Conservation (phyloP, 306 rosid genomes). For the Pueraria montana region DNA sequence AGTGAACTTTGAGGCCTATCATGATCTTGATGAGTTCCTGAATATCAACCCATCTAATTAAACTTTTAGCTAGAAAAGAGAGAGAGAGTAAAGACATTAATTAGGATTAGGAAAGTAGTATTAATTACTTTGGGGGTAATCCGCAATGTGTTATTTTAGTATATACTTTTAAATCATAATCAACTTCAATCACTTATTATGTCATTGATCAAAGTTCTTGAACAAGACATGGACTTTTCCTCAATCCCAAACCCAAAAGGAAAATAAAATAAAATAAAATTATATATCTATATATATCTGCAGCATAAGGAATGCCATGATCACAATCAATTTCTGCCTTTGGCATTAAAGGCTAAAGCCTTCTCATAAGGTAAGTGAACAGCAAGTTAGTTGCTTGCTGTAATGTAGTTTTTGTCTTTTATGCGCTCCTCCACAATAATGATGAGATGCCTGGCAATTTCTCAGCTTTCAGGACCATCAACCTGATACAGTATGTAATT, state of each 20-base stretch:
- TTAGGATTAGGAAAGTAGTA: neutral
- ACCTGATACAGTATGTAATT: slow-evolving; percentile 39
- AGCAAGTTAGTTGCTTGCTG: slow-evolving; percentile 25
- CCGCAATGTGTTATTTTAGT: neutral
- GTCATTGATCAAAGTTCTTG: slow-evolving; percentile 15
- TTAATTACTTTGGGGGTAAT: neutral
- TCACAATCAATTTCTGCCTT: slow-evolving; percentile 11
- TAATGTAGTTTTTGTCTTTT: slow-evolving; percentile 42
- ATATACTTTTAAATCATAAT: neutral
- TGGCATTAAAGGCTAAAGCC: slow-evolving; percentile 23
- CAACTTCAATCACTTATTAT: neutral
- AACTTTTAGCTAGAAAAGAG: no score
- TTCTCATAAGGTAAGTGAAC: slow-evolving; percentile 41
- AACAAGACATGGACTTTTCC: slow-evolving; percentile 18
- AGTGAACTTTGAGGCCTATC: no score
- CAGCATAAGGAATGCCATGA: slow-evolving; percentile 22
- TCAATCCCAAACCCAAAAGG: slow-evolving; percentile 14
- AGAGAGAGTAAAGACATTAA: neutral
- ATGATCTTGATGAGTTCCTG: no score
- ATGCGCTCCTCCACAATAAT: slow-evolving; percentile 40
- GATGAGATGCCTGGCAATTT: slow-evolving; percentile 37
- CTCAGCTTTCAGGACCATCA: slow-evolving; percentile 48
- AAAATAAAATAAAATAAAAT: slow-evolving; percentile 30
- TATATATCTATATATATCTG: neutral
- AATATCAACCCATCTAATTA: no score